Evolutionary conservation across 1,284 basidiomycete genomes (phyloP), one percentile per base, ranked within the genome.

Genomic region (Cutaneotrichosporon mucoides): DNA sequence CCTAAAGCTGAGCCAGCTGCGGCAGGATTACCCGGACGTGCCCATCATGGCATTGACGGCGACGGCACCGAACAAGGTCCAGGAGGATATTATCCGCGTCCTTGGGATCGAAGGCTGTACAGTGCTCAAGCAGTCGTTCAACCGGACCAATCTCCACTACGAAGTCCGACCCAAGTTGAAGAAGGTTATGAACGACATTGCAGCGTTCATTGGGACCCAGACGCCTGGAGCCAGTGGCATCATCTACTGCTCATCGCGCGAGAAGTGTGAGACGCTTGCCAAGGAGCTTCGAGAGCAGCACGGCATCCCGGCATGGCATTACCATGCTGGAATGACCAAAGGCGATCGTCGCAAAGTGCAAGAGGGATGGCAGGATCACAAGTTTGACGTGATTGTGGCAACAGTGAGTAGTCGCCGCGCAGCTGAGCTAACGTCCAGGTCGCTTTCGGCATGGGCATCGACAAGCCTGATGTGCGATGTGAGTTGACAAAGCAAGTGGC

Each of bases 381-480:
- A 82, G 40, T 85, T 88, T 66, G 82, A 86, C 55, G 85, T 99
- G 61, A 92, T 99, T 58, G 92, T 96, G 37, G 95, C 94, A 1
- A 99, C 95, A 41, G 80, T 82, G 50, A 63, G 77, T 69, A 48
- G 13, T 56, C 13, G 10, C 7, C 35, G 33, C n/a, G 33, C 7
- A 24, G 7, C 12, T 48, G 33, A 34, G 12, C 47, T 61, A 35
- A 54, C 42, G 16, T 24, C 55, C 64, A 88, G 86, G 83, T 91
- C 66, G 91, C 91, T 0, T 98, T 98, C 73, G 95, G 95, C 8
- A 97, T 99, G 95, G 95, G 94, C 13, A 94, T 98, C 61, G 93
- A 98, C 79, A 97, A 97, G 73, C 79, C 86, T 0, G 84, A 91
- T 67, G 85, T 79, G 0, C 64, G 77, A 69, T 79, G 85, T 86